phyloP scores from a whole-genome alignment of 2,329 filamentous ascomycete genomes.

The Emericellopsis atlantica region DNA sequence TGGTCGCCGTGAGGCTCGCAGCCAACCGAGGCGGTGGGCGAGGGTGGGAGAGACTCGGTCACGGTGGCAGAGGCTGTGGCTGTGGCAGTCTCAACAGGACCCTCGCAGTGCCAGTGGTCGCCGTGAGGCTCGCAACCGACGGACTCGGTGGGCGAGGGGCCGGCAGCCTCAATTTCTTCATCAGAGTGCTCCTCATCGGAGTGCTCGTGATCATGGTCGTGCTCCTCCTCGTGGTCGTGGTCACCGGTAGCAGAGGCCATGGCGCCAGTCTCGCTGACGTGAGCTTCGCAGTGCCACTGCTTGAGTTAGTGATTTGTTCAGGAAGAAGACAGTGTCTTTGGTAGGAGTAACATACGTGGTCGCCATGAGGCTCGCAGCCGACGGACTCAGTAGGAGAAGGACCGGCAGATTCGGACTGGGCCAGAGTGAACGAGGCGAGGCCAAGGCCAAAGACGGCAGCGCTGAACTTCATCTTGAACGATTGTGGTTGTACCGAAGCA shows the following conservation, averaged over 20 bases:
- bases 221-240: slow-evolving; percentile 22
- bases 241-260: slow-evolving; percentile 17
- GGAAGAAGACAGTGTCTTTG: too few species aligned
- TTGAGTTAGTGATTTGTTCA: too few species aligned
- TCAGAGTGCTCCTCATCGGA: neutral
- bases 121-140: slow-evolving; percentile 9
- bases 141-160: neutral
- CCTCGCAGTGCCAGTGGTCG: slow-evolving; percentile 9
- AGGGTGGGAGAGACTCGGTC: too few species aligned
- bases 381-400: slow-evolving; percentile 16
- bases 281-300: too few species aligned
- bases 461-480: slow-evolving; percentile 2
- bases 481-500: too few species aligned
- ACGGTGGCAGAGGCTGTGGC: slow-evolving; percentile 18
- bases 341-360: slow-evolving; percentile 13
- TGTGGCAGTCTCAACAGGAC: slow-evolving; percentile 2
- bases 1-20: slow-evolving; percentile 9
- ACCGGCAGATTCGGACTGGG: slow-evolving; percentile 7
- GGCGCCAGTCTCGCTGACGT: slow-evolving; percentile 4
- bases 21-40: neutral
- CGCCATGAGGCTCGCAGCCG: slow-evolving; percentile 22
- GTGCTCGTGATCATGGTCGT: slow-evolving; percentile 5
- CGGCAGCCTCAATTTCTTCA: too few species aligned
- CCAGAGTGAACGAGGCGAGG: slow-evolving; percentile 1
- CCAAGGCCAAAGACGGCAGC: slow-evolving; percentile 2